These are phyloP conservation scores for Fusarium sp. DNA, from an alignment of 2,329 filamentous ascomycete genomes.

Conservation along the genomic window DNA sequence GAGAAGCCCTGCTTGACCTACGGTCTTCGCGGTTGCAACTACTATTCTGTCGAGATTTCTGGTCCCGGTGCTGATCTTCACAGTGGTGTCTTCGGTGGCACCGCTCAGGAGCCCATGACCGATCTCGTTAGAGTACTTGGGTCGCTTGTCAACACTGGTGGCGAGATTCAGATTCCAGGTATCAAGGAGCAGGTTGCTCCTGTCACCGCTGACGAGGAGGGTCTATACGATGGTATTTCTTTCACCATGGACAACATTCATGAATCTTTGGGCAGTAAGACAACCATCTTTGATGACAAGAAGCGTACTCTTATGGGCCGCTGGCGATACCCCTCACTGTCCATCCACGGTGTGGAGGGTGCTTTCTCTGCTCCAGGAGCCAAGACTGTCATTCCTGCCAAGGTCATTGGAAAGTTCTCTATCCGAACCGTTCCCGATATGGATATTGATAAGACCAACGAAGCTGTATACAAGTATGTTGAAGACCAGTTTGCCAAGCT, in stretches of 20 bases:
- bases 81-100: conserved; percentile 96
- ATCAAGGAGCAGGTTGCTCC: conserved; percentile 93
- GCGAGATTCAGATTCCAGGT: conserved; percentile 94
- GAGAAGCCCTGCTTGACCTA: conserved; percentile 99
- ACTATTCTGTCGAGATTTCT: conserved; percentile 92
- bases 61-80: conserved; percentile 95
- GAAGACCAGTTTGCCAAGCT: conserved; percentile 87
- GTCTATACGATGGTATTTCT: conserved; percentile 87
- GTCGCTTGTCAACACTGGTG: conserved; percentile 86
- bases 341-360: conserved; percentile 93
- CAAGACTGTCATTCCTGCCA: conserved; percentile 98
- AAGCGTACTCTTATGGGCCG: conserved; percentile 93
- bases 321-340: conserved; percentile 95
- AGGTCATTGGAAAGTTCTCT: conserved; percentile 98
- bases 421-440: conserved; percentile 98
- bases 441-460: conserved; percentile 91
- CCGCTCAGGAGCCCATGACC: conserved; percentile 98
- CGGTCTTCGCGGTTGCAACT: conserved; percentile 96
- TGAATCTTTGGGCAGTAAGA: conserved; percentile 89
- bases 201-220: conserved; percentile 85
- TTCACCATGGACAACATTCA: conserved; percentile 98
- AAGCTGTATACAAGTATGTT: conserved; percentile 84
- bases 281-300: conserved; percentile 88
- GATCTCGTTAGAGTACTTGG: conserved; percentile 87
- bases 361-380: conserved; percentile 93